Conservation (phyloP, 202 grass and related monocot species). For the Setaria italica region DNA sequence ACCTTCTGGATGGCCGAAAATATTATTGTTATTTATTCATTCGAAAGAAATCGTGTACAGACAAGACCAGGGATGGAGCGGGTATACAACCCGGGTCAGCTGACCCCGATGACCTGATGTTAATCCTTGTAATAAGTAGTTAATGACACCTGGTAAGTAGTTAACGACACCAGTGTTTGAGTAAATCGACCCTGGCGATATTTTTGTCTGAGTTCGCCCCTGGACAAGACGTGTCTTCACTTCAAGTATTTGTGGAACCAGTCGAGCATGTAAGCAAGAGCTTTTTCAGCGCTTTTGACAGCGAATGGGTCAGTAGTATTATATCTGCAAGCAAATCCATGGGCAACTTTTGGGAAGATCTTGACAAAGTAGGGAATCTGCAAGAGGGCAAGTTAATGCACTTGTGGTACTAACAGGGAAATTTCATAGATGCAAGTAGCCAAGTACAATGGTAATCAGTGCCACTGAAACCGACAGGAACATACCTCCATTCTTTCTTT, state of each 20-base stretch:
- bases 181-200: too few species aligned
- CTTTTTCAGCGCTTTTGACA: conserved; percentile 28
- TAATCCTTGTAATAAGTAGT: too few species aligned
- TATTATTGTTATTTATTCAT: neutral
- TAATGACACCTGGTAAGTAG: too few species aligned
- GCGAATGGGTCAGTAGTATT: conserved; percentile 30
- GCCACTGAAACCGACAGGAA: neutral
- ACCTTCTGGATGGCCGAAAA: neutral
- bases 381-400: neutral
- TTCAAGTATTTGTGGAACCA: conserved; percentile 41
- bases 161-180: too few species aligned
- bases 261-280: conserved; percentile 40
- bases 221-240: neutral
- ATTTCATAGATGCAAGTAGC: neutral
- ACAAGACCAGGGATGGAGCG: too few species aligned
- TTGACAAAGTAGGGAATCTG: conserved; percentile 45
- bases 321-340: conserved; percentile 60
- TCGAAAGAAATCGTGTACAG: neutral
- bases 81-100: too few species aligned
- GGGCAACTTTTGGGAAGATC: conserved; percentile 39
- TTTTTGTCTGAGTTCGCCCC: too few species aligned
- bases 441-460: neutral
- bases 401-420: neutral
- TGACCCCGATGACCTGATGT: too few species aligned
- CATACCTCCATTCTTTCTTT: neutral